phyloP scores from a whole-genome alignment of 2,329 filamentous ascomycete genomes.

The Aspergillus alliaceus region DNA sequence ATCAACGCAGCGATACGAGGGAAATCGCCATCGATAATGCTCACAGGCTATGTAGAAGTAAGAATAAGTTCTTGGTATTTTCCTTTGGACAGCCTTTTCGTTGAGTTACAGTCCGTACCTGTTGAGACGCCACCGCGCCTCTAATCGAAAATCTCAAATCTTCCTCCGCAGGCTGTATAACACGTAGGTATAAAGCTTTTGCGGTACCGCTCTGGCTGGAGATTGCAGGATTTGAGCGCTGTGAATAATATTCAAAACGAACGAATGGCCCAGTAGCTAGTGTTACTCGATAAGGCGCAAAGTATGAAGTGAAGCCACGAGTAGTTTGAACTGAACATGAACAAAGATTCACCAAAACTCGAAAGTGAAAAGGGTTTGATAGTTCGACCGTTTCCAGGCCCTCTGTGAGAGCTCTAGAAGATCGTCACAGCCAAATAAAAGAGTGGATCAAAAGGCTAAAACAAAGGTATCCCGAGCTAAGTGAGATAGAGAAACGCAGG shows the following conservation, averaged over 20 bases:
- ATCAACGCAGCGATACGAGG: background rate
- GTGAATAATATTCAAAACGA: background rate
- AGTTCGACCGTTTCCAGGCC: background rate
- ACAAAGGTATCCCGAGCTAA: background rate
- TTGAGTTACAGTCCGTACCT: background rate
- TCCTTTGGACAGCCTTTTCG: background rate
- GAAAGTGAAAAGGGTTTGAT: background rate
- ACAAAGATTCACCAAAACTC: background rate
- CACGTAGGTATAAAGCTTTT: background rate
- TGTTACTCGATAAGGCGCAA: background rate
- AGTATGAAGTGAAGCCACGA: background rate
- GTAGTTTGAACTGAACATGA: background rate
- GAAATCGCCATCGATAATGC: background rate
- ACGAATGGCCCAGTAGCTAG: background rate
- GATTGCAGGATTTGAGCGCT: background rate
- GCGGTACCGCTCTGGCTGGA: background rate
- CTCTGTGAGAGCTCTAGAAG: background rate
- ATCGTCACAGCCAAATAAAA: background rate
- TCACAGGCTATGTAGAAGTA: background rate
- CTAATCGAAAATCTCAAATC: background rate
- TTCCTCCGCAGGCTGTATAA: background rate
- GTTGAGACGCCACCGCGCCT: background rate
- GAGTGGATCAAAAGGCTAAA: background rate
- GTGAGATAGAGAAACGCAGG: background rate
- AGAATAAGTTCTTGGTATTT: background rate